phyloP scores from a whole-genome alignment of 1,139 yeast species.

The Maudiozyma humilis region DNA sequence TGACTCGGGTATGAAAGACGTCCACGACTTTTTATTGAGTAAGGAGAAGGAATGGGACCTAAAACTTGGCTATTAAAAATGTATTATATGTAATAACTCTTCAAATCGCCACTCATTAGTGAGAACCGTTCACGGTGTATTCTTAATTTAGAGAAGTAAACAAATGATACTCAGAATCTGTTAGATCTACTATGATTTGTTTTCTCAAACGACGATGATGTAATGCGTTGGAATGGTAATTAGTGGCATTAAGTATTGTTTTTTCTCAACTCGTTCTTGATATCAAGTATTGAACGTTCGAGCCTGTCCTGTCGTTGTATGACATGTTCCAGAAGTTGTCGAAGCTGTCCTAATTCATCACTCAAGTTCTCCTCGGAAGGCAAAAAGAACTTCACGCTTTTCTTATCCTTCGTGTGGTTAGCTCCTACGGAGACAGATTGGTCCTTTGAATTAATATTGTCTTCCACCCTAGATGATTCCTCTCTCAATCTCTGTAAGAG shows the following conservation, averaged over 20 bases:
- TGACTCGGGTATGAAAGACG: slow-evolving; percentile 54
- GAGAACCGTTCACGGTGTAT: too few species aligned
- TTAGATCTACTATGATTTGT: too few species aligned
- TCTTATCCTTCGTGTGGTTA: slow-evolving; percentile 3
- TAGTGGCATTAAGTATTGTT: neutral
- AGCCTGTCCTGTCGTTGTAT: slow-evolving; percentile 1
- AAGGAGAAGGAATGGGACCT: slow-evolving; percentile 57
- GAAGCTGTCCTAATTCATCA: slow-evolving; percentile 1
- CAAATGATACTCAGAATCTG: too few species aligned
- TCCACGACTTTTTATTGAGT: slow-evolving; percentile 48
- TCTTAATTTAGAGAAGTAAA: too few species aligned
- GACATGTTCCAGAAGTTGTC: neutral
- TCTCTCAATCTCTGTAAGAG: slow-evolving; percentile 11
- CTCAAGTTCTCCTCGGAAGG: slow-evolving; percentile 7
- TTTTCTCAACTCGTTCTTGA: neutral
- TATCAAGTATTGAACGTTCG: neutral
- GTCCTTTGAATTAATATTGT: neutral
- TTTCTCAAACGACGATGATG: too few species aligned
- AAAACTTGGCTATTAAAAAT: slow-evolving; percentile 38
- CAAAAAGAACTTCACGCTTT: slow-evolving; percentile 16
- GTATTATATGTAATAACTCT: neutral
- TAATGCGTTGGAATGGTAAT: too few species aligned
- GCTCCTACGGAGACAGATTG: neutral
- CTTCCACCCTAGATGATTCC: neutral
- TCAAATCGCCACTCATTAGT: too few species aligned